Conservation (phyloP, 2,329 filamentous ascomycete genomes). For the Phaeosphaeria sp. region DNA sequence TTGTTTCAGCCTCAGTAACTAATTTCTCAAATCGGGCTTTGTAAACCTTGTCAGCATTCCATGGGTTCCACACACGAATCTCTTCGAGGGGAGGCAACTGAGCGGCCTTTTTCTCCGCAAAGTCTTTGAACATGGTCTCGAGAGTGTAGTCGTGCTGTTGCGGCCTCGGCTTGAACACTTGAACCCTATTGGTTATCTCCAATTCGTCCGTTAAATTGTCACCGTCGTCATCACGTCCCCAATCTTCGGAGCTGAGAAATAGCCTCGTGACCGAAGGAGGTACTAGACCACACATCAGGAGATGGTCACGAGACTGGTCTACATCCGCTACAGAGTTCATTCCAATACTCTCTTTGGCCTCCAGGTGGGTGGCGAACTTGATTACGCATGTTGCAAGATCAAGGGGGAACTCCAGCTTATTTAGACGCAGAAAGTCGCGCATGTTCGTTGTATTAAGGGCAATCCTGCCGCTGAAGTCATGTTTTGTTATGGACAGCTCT, state of each 20-base stretch:
- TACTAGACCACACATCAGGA: constrained; percentile 18
- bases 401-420: constrained; percentile 18
- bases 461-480: constrained; percentile 17
- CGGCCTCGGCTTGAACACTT: constrained; percentile 12
- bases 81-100: constrained; percentile 20
- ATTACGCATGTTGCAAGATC: constrained; percentile 19
- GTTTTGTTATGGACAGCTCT: constrained; percentile 19
- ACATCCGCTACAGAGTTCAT: constrained; percentile 16
- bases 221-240: constrained; percentile 10
- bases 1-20: constrained; percentile 15
- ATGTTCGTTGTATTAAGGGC: constrained; percentile 16
- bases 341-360: constrained; percentile 13
- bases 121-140: constrained; percentile 20
- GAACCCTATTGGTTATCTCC: constrained; percentile 15
- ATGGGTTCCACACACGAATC: constrained; percentile 7
- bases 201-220: constrained; percentile 7
- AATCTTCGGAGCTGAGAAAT: constrained; percentile 16
- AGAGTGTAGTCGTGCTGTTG: constrained; percentile 19
- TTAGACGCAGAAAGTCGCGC: constrained; percentile 15
- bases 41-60: neutral
- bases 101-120: constrained; percentile 17
- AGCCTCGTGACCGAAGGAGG: constrained; percentile 20
- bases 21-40: constrained; percentile 1
- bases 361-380: constrained; percentile 3
- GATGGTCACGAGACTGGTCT: constrained; percentile 17